These are phyloP conservation scores for Metschnikowia santaceciliae DNA, from an alignment of 805 yeast species.

Conservation along the genomic window DNA sequence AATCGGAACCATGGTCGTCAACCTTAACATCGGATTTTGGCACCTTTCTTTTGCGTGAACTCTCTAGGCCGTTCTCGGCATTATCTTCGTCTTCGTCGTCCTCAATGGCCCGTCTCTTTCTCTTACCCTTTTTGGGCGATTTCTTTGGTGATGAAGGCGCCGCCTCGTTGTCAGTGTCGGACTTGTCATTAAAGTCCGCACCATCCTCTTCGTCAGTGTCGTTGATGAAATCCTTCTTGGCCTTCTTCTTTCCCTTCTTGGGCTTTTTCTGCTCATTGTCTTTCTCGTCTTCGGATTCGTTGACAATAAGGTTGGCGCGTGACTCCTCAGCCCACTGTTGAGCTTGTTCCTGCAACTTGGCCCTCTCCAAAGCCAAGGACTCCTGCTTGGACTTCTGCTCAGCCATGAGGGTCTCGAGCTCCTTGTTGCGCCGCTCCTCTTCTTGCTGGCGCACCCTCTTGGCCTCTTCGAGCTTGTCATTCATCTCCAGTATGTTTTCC, in stretches of 20 bases:
- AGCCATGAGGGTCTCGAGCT: conserved; percentile 39
- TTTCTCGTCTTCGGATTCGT: conserved; percentile 36
- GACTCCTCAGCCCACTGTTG: conserved; percentile 47
- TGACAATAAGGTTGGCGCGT: conserved; percentile 32
- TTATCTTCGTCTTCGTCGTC: conserved; percentile 32
- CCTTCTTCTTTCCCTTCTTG: conserved; percentile 23
- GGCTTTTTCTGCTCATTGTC: conserved; percentile 17
- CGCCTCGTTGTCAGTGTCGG: conserved; percentile 9
- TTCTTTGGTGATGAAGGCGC: conserved; percentile 5
- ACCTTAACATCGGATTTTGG: conserved; percentile 31
- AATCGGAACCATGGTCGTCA: conserved; percentile 48
- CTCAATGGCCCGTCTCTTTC: conserved; percentile 28
- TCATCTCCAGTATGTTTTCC: conserved; percentile 55
- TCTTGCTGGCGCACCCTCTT: conserved; percentile 60
- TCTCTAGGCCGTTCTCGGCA: conserved; percentile 13
- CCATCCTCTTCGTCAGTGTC: conserved; percentile 32
- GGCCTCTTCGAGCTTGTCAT: conserved; percentile 69
- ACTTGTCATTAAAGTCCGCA: conserved; percentile 19
- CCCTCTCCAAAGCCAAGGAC: conserved; percentile 43
- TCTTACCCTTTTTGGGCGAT: conserved; percentile 14
- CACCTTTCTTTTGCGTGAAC: conserved; percentile 24
- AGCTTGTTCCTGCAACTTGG: conserved; percentile 48
- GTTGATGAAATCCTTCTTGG: conserved; percentile 31
- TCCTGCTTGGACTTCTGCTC: conserved; percentile 45
- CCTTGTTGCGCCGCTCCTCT: conserved; percentile 31